A percentile compares a stretch with the other conserved stretches of the same genome.
These are phyloP conservation scores for Ogataea populi-albae DNA, from an alignment of 805 yeast genomes.

Conservation along the genomic window DNA sequence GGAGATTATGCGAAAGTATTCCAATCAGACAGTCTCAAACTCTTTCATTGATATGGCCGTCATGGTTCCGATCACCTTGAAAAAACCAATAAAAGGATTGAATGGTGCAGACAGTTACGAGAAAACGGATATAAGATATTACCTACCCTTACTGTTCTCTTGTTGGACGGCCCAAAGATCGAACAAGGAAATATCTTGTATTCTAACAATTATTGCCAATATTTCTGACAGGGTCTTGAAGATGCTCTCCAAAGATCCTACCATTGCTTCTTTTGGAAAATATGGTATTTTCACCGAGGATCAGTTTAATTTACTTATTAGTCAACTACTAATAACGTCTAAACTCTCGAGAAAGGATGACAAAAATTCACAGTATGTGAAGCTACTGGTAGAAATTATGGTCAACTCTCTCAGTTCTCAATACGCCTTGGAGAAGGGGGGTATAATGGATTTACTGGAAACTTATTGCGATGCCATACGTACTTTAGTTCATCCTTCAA, in stretches of 20 bases:
- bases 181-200: constrained; percentile 54
- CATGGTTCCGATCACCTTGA: constrained; percentile 48
- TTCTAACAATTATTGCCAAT: constrained; percentile 63
- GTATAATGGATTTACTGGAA: constrained; percentile 50
- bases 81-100: constrained; percentile 16
- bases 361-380: constrained; percentile 25
- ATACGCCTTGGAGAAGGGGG: constrained; percentile 36
- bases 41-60: constrained; percentile 52
- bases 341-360: constrained; percentile 23
- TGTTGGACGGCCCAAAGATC: constrained; percentile 60
- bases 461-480: constrained; percentile 65
- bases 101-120: constrained; percentile 22
- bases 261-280: constrained; percentile 38
- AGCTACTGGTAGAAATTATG: constrained; percentile 39
- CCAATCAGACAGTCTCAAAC: constrained; percentile 50
- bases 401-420: constrained; percentile 62
- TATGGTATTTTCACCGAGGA: constrained; percentile 62
- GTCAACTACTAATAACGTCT: constrained; percentile 40
- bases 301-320: constrained; percentile 61
- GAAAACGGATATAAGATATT: constrained; percentile 37
- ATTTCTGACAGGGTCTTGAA: constrained; percentile 49
- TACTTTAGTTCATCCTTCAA: constrained; percentile 90
- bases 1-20: constrained; percentile 47
- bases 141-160: constrained; percentile 65
- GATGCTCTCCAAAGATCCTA: constrained; percentile 30